phyloP scores from a whole-genome alignment of 164 flowering plant species.

The Liriodendron chinense region DNA sequence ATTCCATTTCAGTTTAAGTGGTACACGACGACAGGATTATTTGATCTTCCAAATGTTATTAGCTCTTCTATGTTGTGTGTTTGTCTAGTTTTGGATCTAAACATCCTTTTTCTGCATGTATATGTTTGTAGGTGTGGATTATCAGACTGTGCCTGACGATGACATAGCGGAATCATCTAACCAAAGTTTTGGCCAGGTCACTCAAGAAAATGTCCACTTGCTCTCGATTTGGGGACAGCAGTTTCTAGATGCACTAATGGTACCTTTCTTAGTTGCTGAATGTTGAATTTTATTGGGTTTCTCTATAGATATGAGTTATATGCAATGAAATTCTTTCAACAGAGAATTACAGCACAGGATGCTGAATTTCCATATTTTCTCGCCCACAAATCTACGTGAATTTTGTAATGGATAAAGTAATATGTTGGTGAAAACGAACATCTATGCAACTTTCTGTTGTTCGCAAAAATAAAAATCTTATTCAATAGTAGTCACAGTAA shows the following conservation, averaged over 20 bases:
- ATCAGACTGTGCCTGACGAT: conserved; percentile 38
- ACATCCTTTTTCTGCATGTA: neutral
- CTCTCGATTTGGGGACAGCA: conserved; percentile 67
- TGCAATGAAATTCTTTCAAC: neutral
- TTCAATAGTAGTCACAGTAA: neutral
- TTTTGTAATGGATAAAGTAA: neutral
- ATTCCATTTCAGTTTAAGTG: no score
- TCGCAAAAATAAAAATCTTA: neutral
- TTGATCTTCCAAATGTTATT: neutral
- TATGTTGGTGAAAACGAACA: neutral
- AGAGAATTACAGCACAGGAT: neutral
- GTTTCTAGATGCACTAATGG: conserved; percentile 66
- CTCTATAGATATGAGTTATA: neutral
- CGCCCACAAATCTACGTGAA: neutral
- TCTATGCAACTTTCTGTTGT: neutral
- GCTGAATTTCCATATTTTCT: neutral
- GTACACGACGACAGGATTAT: neutral
- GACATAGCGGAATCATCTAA: conserved; percentile 45
- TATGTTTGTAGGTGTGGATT: conserved; percentile 34
- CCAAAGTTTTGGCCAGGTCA: conserved; percentile 17
- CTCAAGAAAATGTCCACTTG: conserved; percentile 25
- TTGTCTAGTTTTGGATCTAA: neutral
- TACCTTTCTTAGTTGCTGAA: conserved; percentile 19
- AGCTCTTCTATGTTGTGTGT: neutral
- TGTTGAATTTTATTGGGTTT: neutral